phyloP scores from a whole-genome alignment of 2,329 filamentous ascomycete species.

The Arthroderma sp. region DNA sequence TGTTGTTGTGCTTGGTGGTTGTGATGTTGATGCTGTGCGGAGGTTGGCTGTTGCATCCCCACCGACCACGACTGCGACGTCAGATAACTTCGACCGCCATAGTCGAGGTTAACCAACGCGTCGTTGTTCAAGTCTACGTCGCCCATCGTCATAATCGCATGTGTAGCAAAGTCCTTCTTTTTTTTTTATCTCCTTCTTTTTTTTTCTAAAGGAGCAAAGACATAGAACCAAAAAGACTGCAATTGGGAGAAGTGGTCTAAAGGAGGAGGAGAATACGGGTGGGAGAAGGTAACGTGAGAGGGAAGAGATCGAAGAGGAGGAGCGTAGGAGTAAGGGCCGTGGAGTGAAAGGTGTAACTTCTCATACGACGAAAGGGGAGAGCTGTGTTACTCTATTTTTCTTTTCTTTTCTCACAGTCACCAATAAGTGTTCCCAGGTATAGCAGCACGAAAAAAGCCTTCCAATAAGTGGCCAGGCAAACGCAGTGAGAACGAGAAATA shows the following conservation, averaged over 20 bases:
- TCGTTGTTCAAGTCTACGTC: constrained; percentile 33
- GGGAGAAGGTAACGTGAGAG: constrained; percentile 16
- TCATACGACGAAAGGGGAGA: too few species aligned
- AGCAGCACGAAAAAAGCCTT: too few species aligned
- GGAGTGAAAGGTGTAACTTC: background rate
- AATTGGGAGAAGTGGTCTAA: background rate
- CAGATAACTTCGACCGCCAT: constrained; percentile 33
- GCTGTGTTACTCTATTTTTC: too few species aligned
- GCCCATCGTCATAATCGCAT: constrained; percentile 23
- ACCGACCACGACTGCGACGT: constrained; percentile 6
- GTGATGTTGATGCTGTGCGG: constrained; percentile 3
- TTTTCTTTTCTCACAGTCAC: too few species aligned
- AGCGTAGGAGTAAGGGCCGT: background rate
- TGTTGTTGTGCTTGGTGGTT: background rate
- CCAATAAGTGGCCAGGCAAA: background rate
- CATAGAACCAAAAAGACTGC: background rate
- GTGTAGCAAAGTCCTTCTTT: background rate
- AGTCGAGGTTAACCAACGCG: constrained; percentile 35
- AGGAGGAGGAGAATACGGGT: constrained; percentile 4
- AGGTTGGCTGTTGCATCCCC: constrained; percentile 1
- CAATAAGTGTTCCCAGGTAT: too few species aligned
- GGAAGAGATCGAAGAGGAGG: constrained; percentile 12
- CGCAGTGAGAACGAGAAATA: constrained; percentile 2
- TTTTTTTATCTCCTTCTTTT: background rate
- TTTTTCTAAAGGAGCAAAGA: background rate